These are phyloP conservation scores for Penicillium palitans DNA, from an alignment of 2,329 filamentous ascomycete species.

Conservation along the genomic window DNA sequence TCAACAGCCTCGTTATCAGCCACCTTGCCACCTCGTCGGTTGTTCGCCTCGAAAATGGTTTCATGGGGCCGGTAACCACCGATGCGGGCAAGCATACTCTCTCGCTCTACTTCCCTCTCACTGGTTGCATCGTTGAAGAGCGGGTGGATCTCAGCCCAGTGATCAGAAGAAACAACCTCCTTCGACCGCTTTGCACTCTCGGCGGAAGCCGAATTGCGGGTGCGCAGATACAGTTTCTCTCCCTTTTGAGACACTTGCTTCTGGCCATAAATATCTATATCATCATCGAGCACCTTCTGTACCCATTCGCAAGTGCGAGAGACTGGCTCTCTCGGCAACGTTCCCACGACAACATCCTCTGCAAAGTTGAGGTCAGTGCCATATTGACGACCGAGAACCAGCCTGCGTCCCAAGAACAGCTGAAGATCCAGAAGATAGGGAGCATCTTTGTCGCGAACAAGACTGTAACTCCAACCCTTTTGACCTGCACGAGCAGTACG, in stretches of 20 bases:
- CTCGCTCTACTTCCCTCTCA: conserved; percentile 67
- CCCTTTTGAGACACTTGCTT: conserved; percentile 78
- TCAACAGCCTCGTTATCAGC: conserved; percentile 65
- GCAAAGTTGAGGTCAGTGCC: conserved; percentile 67
- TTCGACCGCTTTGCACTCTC: conserved; percentile 89
- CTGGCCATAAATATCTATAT: conserved; percentile 70
- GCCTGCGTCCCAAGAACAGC: conserved; percentile 82
- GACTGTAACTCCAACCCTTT: conserved; percentile 91
- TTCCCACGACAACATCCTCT: conserved; percentile 79
- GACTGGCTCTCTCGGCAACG: conserved; percentile 69
- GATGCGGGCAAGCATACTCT: conserved; percentile 84
- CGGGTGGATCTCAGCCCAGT: conserved; percentile 73
- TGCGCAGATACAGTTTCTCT: conserved; percentile 88
- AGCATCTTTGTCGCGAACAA: conserved; percentile 82
- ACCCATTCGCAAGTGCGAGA: conserved; percentile 80
- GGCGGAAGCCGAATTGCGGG: conserved; percentile 82
- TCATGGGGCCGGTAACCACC: conserved; percentile 86
- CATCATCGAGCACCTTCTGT: conserved; percentile 73
- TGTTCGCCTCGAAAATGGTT: conserved; percentile 94
- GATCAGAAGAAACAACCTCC: conserved; percentile 68
- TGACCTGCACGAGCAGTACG: conserved; percentile 92
- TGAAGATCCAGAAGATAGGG: conserved; percentile 93
- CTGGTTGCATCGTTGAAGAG: conserved; percentile 71
- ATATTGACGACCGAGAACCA: conserved; percentile 70
- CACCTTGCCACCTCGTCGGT: conserved; percentile 70